These are phyloP conservation scores for Stropharia rugosoannulata DNA, from an alignment of 768 basidiomycete genomes.

Conservation along the genomic window DNA sequence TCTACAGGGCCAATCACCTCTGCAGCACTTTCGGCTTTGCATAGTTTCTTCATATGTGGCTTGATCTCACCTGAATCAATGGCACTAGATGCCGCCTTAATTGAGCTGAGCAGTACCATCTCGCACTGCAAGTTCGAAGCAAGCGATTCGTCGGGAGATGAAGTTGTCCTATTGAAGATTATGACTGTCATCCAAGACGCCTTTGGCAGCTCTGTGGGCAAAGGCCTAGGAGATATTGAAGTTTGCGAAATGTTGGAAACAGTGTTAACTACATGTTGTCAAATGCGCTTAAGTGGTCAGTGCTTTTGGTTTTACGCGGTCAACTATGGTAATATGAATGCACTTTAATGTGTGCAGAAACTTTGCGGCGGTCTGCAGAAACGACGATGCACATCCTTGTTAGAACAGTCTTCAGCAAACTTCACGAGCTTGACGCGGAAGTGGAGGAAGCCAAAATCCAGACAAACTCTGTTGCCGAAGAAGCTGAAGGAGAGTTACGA, in stretches of 20 bases:
- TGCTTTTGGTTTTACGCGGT: conserved; percentile 13
- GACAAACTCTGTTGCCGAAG: conserved; percentile 46
- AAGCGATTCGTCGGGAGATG: conserved; percentile 96
- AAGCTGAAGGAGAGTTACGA: conserved; percentile 53
- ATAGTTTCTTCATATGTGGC: conserved; percentile 82
- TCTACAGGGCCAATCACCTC: conserved; percentile 98
- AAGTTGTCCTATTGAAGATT: conserved; percentile 91
- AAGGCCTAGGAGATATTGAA: conserved; percentile 84
- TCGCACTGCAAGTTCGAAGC: conserved; percentile 98
- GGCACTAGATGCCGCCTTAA: conserved; percentile 63
- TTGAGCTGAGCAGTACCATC: conserved; percentile 83
- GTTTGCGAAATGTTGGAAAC: conserved; percentile 99
- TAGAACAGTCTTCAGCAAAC: conserved; percentile 73
- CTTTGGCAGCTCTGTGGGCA: conserved; percentile 67
- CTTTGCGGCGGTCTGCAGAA: conserved; percentile 84
- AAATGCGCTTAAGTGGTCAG: conserved; percentile 94
- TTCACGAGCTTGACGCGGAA: conserved; percentile 64
- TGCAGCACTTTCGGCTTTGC: conserved; percentile 84
- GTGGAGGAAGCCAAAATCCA: conserved; percentile 68
- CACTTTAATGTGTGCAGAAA: conserved; percentile 50
- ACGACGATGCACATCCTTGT: conserved; percentile 88
- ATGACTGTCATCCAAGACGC: conserved; percentile 87
- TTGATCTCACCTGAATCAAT: conserved; percentile 61
- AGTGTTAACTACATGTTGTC: conserved; percentile 93
- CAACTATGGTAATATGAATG: conserved; percentile 5